Evolutionary conservation across 108 stramenopile genomes (phyloP).

Genomic region (Nitzschia palea): DNA sequence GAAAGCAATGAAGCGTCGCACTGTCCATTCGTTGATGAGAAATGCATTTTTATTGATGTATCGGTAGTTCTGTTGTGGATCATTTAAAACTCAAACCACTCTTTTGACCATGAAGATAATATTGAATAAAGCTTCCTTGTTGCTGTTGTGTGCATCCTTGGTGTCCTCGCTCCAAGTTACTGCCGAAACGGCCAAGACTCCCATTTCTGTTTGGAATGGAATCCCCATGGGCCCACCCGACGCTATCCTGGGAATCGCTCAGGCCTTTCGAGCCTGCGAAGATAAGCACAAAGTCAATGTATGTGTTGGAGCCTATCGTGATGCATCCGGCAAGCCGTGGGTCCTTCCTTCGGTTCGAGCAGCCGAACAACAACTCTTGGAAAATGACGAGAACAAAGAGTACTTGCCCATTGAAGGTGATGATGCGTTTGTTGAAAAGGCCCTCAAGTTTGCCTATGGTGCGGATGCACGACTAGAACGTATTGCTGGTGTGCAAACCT

Average conservation of each 20-base stretch:
- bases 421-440: constrained; percentile 73
- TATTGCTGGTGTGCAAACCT: constrained; percentile 89
- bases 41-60: too few relatives aligned
- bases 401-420: constrained; percentile 95
- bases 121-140: too few relatives aligned
- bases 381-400: constrained; percentile 83
- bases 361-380: constrained; percentile 86
- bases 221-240: constrained; percentile 93
- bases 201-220: constrained; percentile 26
- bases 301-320: constrained; percentile 95
- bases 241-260: constrained; percentile 95
- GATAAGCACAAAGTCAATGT: constrained; percentile 89
- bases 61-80: too few relatives aligned
- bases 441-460: constrained; percentile 94
- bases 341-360: constrained; percentile 90
- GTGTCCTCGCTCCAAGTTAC: constrained; percentile 5
- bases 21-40: too few relatives aligned
- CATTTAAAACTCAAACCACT: too few relatives aligned
- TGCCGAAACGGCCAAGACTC: background rate
- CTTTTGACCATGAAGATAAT: too few relatives aligned
- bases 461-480: constrained; percentile 60
- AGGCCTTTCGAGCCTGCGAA: constrained; percentile 89
- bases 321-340: constrained; percentile 88
- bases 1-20: too few relatives aligned
- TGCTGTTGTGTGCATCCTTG: background rate